phyloP scores from a whole-genome alignment of 2,329 filamentous ascomycete genomes.

The Didymella keratinophila region DNA sequence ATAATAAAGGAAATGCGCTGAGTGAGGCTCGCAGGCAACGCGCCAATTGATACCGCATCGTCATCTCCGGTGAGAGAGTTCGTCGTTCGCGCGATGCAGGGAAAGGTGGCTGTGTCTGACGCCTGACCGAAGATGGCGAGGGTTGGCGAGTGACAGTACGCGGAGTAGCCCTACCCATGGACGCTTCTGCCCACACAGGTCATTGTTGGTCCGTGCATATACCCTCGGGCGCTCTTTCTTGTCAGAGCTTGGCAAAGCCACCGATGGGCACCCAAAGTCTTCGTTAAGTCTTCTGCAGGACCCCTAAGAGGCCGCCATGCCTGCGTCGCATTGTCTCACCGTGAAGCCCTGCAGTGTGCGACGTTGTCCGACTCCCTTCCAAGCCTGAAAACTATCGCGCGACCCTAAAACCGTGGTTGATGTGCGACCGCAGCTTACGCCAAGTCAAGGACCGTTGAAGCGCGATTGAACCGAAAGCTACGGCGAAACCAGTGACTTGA shows the following conservation, averaged over 20 bases:
- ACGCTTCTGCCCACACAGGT: not conserved
- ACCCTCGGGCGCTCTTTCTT: constrained; percentile 1
- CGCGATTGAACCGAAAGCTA: not conserved
- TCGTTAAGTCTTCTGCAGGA: not conserved
- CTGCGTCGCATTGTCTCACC: not conserved
- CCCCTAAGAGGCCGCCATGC: constrained; percentile 1
- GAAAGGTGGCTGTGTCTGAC: constrained; percentile 19
- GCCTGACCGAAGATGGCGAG: constrained; percentile 4
- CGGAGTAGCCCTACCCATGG: constrained; percentile 5
- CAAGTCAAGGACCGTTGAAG: not conserved
- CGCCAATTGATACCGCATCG: constrained; percentile 14
- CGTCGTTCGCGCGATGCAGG: constrained; percentile 13
- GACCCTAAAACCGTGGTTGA: not conserved
- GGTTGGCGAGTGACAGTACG: constrained; percentile 8
- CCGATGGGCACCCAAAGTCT: constrained; percentile 2
- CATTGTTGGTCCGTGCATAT: constrained; percentile 2
- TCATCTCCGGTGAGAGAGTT: constrained; percentile 29
- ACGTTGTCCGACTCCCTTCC: not conserved
- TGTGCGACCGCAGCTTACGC: constrained; percentile 4
- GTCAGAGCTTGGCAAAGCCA: constrained; percentile 5
- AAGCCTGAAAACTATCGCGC: not conserved
- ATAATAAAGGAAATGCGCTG: constrained; percentile 14
- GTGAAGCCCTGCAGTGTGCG: constrained; percentile 1
- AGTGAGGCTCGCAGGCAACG: constrained; percentile 26
- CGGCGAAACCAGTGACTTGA: not conserved